Evolutionary conservation across 106 monocot genomes (phyloP).

Genomic region (Ottelia alismoides): DNA sequence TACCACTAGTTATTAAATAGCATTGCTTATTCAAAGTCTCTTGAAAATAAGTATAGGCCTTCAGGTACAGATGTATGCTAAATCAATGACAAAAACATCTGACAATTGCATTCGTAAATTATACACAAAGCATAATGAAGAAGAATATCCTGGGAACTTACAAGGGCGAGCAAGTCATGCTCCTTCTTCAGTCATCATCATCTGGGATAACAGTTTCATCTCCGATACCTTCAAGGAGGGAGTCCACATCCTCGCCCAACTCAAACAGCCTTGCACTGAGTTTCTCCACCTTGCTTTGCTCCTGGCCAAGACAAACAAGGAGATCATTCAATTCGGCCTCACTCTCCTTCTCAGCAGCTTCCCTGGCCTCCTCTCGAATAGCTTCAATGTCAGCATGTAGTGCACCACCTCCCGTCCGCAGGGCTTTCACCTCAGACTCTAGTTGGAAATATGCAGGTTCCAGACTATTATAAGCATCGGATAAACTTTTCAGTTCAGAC

Average conservation of each 20-base stretch:
- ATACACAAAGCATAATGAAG: too few species aligned
- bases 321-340: conserved; percentile 88
- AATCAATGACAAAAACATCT: too few species aligned
- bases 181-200: too few species aligned
- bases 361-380: conserved; percentile 61
- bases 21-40: too few species aligned
- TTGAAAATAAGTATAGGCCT: too few species aligned
- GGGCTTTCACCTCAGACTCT: conserved; percentile 51
- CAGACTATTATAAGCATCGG: conserved; percentile 91
- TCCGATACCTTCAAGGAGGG: conserved; percentile 83
- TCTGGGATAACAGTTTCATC: conserved; percentile 49
- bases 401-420: conserved; percentile 30
- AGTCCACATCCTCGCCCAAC: conserved; percentile 85
- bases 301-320: conserved; percentile 92
- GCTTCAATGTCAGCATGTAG: conserved; percentile 53
- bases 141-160: too few species aligned
- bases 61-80: too few species aligned
- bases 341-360: conserved; percentile 82
- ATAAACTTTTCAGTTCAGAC: conserved; percentile 83
- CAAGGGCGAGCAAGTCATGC: too few species aligned
- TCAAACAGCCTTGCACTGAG: conserved; percentile 64
- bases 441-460: conserved; percentile 67
- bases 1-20: too few species aligned
- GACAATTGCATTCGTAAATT: too few species aligned
- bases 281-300: conserved; percentile 96